Evolutionary conservation across 352 stramenopile genomes (phyloP).

Genomic region (Phytophthora citrophthora): DNA sequence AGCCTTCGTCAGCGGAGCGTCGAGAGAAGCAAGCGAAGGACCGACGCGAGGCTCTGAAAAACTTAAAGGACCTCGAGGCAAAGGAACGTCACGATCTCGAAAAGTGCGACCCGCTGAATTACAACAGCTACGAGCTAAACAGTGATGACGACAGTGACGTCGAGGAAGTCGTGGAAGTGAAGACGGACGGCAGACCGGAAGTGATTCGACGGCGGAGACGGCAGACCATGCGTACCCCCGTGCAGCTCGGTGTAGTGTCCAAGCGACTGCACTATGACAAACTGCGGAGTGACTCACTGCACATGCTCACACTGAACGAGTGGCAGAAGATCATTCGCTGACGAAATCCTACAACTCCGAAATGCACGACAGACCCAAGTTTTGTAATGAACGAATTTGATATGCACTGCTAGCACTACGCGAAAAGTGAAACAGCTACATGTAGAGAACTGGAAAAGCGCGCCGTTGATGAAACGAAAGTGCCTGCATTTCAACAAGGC

Average conservation of each 20-base stretch:
- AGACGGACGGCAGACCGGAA: conserved; percentile 44
- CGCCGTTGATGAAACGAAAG: no score
- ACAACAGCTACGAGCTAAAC: conserved; percentile 54
- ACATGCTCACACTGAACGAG: conserved; percentile 61
- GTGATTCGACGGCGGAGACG: conserved; percentile 38
- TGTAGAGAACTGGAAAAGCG: no score
- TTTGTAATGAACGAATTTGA: no score
- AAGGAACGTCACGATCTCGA: conserved; percentile 24
- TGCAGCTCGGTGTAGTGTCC: conserved; percentile 58
- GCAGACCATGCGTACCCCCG: conserved; percentile 36
- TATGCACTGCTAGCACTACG: no score
- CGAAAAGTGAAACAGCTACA: no score
- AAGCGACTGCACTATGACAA: conserved; percentile 68
- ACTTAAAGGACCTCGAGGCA: conserved; percentile 30
- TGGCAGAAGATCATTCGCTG: conserved; percentile 64
- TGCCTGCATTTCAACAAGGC: conserved; percentile 4
- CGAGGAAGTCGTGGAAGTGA: conserved; percentile 53
- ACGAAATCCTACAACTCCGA: conserved; percentile 2
- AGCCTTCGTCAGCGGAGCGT: conserved; percentile 39
- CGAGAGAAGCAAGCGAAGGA: conserved; percentile 30
- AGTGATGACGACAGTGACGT: conserved; percentile 58
- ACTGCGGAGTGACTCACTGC: conserved; percentile 55
- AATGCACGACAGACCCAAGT: conserved; percentile 2
- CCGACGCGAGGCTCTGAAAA: conserved; percentile 25
- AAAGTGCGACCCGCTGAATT: conserved; percentile 59